phyloP scores from a whole-genome alignment of 805 yeast genomes.

The Nakazawaea wickerhamii region DNA sequence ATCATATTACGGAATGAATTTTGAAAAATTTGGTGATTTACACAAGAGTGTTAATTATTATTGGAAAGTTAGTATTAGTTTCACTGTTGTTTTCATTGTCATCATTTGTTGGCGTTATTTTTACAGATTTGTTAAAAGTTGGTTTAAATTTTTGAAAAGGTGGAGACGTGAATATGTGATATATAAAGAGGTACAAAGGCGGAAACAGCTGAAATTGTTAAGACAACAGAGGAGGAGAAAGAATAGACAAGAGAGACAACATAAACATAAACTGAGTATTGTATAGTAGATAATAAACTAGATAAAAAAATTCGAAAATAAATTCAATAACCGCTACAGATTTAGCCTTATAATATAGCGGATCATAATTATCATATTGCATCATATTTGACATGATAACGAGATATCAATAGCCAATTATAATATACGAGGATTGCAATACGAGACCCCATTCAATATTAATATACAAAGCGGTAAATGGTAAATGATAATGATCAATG shows the following conservation, averaged over 20 bases:
- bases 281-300: neutral
- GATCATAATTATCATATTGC: too few species aligned
- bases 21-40: slow-evolving; percentile 35
- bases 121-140: slow-evolving; percentile 3
- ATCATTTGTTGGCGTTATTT: slow-evolving; percentile 29
- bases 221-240: neutral
- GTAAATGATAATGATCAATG: too few species aligned
- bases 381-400: too few species aligned
- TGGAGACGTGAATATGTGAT: slow-evolving; percentile 1
- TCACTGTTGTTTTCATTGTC: slow-evolving; percentile 30
- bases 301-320: neutral
- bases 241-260: neutral
- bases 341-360: too few species aligned
- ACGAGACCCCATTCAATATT: too few species aligned
- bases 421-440: too few species aligned
- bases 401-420: too few species aligned
- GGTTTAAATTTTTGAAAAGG: slow-evolving; percentile 8
- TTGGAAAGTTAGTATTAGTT: slow-evolving; percentile 43
- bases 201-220: neutral
- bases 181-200: slow-evolving; percentile 6
- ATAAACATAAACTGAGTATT: neutral
- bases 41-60: slow-evolving; percentile 34
- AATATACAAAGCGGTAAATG: too few species aligned
- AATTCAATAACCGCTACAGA: neutral
- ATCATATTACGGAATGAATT: slow-evolving; percentile 58